Evolutionary conservation across 768 basidiomycete species (phyloP), one percentile per base, ranked within the genome.

Genomic region (Boletus pseudo-olivaceus): DNA sequence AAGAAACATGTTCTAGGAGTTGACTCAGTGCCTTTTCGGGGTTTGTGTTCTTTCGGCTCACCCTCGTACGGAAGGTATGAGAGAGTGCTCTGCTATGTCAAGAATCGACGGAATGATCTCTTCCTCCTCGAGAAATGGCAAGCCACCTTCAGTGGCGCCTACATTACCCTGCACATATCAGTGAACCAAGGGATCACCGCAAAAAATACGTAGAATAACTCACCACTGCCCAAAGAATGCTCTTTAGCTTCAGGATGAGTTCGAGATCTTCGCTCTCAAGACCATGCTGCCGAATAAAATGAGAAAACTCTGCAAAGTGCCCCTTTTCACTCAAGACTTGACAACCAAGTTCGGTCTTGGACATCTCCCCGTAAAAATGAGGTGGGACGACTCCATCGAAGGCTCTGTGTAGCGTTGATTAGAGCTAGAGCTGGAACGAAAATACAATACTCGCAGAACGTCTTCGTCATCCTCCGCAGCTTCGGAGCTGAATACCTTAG

Each of bases 331-430:
- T 83, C 38, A 99, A 74, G 10, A 94, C 85, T 65, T 90, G 89
- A 70, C 94, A 96, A 0, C 97, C 97, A 46, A 95, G 85, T 52
- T 90, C 89, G 4, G 97, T 98, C 71, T 97, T 98, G 43, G 94
- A 88, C 82, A 98, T 90, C 71, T 98, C 96, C 20, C 96, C 96
- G 63, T 98, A 96, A 72, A 99, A 98, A 69, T 99, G 95, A 2
- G 90, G 85, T 3, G 96, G 97, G 12, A 93, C 90, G 11, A 87
- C 86, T 12, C 88, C 89, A 49, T 94, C 93, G 54, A 90, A 91
- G 19, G 81, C 79, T n/a, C 86, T 88, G 62, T 38, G 8, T 20
- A 10, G 20, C 5, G 35, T 51, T 29, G 29, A 58, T 51, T 30
- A 59, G 45, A 47, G 35, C 26, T 20, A 11, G 27, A 33, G n/a